Base-by-base conservation (phyloP, 139 green algal species). In the Pleodorina starrii region DNA sequence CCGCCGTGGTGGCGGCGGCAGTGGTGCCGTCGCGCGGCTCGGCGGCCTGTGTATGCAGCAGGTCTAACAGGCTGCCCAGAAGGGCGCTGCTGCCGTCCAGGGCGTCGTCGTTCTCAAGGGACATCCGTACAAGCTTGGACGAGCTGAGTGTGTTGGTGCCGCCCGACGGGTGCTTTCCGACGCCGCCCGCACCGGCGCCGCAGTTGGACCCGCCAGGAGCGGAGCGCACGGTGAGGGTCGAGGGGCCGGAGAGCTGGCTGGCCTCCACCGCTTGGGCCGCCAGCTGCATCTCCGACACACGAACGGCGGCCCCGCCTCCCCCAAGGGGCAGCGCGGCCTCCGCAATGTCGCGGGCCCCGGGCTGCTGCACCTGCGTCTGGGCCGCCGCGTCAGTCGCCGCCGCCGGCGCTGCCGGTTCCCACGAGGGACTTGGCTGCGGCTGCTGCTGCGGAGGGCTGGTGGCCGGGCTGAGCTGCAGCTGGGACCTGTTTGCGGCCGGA, bases 51-150 rank as follows among this genome's bases (percentile, higher is more conserved):
- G 57, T 79, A 4, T 76, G 42, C 19, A 88, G 46, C 32, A 88
- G 66, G 32, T 88, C 82, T 16, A 79, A 51, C 10, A 88, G 82
- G 23, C 25, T 71, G 44, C 44, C 82, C 2, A 88, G 60, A 43
- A 88, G 43, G 2, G 44, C 63, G 66, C 32, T 19, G 29, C 60
- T 66, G 1, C 69, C 63, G 35, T 79, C 66, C 3, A 51, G 36
- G 0, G 32, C 17, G n/a, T 79, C 46, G 32, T 88, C 66, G 60
- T 88, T 79, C 35, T 79, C 63, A n/a, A 88, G 36, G 0, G 63
- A 71, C 66, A 88, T 79, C 25, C 63, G 82, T 12, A 79, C 32
- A 23, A 71, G 82, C 32, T 42, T 46, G 40, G 42, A 46, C 3
- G 80, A 60, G 42, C 60, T 72, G 0, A n/a, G 42, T 27, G 80